These are phyloP conservation scores for Suillus clintonianus DNA, from an alignment of 768 basidiomycete species.

Conservation along the genomic window DNA sequence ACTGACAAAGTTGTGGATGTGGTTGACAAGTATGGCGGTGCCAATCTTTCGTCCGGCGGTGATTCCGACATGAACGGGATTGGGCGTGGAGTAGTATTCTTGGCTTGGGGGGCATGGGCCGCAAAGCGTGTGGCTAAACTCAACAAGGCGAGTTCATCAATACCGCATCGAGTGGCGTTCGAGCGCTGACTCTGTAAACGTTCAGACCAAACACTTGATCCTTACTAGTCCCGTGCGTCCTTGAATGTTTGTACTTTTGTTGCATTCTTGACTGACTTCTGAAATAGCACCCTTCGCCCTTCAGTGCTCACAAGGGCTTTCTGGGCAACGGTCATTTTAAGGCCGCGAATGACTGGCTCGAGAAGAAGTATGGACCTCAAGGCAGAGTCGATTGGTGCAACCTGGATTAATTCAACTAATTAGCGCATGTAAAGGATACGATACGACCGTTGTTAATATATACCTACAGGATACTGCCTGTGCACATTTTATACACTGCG, in stretches of 20 bases:
- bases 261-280: slow-evolving; percentile 27
- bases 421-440: slow-evolving; percentile 3
- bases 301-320: slow-evolving; percentile 78
- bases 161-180: background rate
- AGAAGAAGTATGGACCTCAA: slow-evolving; percentile 70
- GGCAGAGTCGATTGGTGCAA: slow-evolving; percentile 76
- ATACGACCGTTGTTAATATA: slow-evolving; percentile 26
- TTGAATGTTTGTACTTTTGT: slow-evolving; percentile 6
- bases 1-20: slow-evolving; percentile 81
- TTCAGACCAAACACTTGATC: slow-evolving; percentile 77
- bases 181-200: background rate
- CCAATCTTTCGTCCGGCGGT: slow-evolving; percentile 51
- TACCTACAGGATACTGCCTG: slow-evolving; percentile 23
- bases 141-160: slow-evolving; percentile 54
- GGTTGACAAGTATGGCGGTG: slow-evolving; percentile 75
- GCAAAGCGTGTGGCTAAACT: slow-evolving; percentile 79
- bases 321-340: slow-evolving; percentile 89
- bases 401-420: slow-evolving; percentile 24
- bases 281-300: slow-evolving; percentile 80
- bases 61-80: slow-evolving; percentile 45
- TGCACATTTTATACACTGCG: slow-evolving; percentile 13
- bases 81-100: slow-evolving; percentile 79
- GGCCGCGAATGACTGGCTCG: slow-evolving; percentile 86
- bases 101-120: slow-evolving; percentile 91
- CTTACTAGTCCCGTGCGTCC: slow-evolving; percentile 70